A percentile compares a stretch with the other conserved stretches of the same genome.
phyloP scores from a whole-genome alignment of 2,329 filamentous ascomycete species.

The Aureobasidium zeae region DNA sequence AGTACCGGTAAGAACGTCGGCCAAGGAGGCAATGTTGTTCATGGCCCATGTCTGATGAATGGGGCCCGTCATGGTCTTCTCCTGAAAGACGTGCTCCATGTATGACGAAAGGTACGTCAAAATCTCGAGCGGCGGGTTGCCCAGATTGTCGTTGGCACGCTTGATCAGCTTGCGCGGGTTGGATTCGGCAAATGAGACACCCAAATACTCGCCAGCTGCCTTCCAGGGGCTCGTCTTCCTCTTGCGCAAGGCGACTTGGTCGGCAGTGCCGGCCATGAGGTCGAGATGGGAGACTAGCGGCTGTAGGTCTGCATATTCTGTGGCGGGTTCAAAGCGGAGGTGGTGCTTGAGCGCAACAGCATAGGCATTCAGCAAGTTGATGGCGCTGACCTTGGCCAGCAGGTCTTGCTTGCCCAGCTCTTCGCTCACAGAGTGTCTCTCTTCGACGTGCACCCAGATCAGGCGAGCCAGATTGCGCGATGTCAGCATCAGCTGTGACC shows the following conservation, averaged over 20 bases:
- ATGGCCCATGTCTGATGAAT: constrained; percentile 51
- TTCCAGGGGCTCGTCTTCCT: constrained; percentile 23
- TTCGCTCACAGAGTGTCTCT: constrained; percentile 44
- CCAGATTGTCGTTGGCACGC: constrained; percentile 59
- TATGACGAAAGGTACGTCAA: constrained; percentile 62
- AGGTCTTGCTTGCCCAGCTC: constrained; percentile 53
- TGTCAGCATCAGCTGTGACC: constrained; percentile 46
- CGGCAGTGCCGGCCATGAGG: constrained; percentile 56
- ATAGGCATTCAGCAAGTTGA: constrained; percentile 72
- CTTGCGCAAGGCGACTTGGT: constrained; percentile 35
- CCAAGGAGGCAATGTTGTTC: constrained; percentile 53
- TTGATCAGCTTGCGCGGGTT: constrained; percentile 75
- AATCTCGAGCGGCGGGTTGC: constrained; percentile 77
- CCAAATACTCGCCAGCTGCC: constrained; percentile 57
- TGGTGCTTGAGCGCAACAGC: constrained; percentile 72
- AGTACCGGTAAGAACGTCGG: constrained; percentile 62
- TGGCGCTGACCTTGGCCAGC: constrained; percentile 60
- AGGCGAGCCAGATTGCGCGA: constrained; percentile 54
- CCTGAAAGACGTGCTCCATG: constrained; percentile 50
- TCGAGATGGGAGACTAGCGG: constrained; percentile 62
- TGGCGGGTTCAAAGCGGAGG: constrained; percentile 74
- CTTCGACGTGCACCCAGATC: constrained; percentile 70
- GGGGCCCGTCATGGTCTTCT: constrained; percentile 47
- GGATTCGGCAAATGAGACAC: constrained; percentile 64
- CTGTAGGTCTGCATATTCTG: constrained; percentile 64